Conservation (phyloP, 225 moss, liverwort and hornwort species). For the Sphagnum tenellum region DNA sequence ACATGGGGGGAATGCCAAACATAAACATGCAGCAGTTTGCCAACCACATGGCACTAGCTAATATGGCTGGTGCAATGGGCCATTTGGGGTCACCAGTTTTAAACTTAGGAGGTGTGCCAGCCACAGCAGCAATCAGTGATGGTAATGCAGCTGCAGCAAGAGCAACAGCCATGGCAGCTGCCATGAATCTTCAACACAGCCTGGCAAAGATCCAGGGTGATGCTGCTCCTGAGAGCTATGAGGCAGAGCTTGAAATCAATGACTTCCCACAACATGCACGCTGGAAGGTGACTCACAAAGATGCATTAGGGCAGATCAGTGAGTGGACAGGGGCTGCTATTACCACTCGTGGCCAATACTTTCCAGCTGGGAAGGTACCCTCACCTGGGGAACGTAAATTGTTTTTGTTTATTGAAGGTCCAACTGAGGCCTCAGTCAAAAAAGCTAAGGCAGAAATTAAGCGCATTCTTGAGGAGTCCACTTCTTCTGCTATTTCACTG, state of each 20-base stretch:
- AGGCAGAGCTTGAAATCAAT: constrained; percentile 94
- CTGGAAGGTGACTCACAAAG: constrained; percentile 99
- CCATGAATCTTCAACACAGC: constrained; percentile 90
- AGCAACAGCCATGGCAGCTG: constrained; percentile 91
- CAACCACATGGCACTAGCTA: constrained; percentile 52
- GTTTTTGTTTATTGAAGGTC: constrained; percentile 95
- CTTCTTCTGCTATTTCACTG: constrained; percentile 86
- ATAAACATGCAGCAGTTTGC: constrained; percentile 34
- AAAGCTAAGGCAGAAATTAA: constrained; percentile 99
- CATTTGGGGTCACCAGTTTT: constrained; percentile 61
- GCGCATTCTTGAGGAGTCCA: constrained; percentile 98
- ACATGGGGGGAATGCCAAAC: constrained; percentile 50
- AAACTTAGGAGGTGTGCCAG: constrained; percentile 40
- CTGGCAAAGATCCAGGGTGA: constrained; percentile 98
- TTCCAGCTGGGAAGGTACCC: constrained; percentile 87
- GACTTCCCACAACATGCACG: constrained; percentile 98
- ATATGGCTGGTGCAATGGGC: constrained; percentile 83
- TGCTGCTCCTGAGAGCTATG: constrained; percentile 92
- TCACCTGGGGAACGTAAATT: constrained; percentile 94
- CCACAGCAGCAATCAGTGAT: constrained; percentile 51
- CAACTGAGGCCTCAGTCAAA: constrained; percentile 95
- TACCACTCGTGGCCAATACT: constrained; percentile 93
- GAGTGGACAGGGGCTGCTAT: constrained; percentile 99
- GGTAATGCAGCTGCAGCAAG: constrained; percentile 72
- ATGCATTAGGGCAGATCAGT: constrained; percentile 97